These are phyloP conservation scores for Clavispora carvajalis DNA, from an alignment of 805 yeast species.

Conservation along the genomic window DNA sequence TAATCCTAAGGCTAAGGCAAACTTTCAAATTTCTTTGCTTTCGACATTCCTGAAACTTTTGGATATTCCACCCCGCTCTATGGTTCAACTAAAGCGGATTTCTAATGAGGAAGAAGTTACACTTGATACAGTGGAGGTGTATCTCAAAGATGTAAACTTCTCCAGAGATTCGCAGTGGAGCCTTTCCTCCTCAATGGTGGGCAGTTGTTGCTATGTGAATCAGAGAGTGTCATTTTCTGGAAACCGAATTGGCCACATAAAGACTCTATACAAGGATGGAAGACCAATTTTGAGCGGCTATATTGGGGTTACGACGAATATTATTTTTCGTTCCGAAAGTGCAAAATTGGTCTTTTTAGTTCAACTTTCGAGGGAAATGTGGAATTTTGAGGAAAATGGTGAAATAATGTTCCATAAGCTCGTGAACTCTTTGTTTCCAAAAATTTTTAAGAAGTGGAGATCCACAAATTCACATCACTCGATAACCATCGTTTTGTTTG, in stretches of 20 bases:
- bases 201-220: slow-evolving; percentile 59
- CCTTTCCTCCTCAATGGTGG: slow-evolving; percentile 55
- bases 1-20: slow-evolving; percentile 15
- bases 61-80: slow-evolving; percentile 63
- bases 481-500: slow-evolving; percentile 82
- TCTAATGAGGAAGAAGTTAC: slow-evolving; percentile 45
- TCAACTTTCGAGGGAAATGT: slow-evolving; percentile 93
- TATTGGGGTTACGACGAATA: slow-evolving; percentile 65
- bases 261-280: slow-evolving; percentile 63
- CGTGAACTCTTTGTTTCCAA: slow-evolving; percentile 88
- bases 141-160: slow-evolving; percentile 71
- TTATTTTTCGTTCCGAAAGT: slow-evolving; percentile 87
- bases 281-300: slow-evolving; percentile 68
- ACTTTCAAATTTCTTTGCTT: slow-evolving; percentile 48
- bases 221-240: slow-evolving; percentile 62
- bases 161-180: slow-evolving; percentile 94
- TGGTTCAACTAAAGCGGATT: slow-evolving; percentile 50
- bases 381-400: slow-evolving; percentile 96
- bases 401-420: slow-evolving; percentile 90
- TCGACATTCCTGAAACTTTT: slow-evolving; percentile 56
- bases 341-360: slow-evolving; percentile 78
- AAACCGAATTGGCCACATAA: slow-evolving; percentile 57
- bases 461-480: slow-evolving; percentile 84
- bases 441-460: slow-evolving; percentile 82
- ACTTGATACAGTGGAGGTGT: slow-evolving; percentile 78